Conservation (phyloP, 306 rosid species). For the Medicago truncatula region DNA sequence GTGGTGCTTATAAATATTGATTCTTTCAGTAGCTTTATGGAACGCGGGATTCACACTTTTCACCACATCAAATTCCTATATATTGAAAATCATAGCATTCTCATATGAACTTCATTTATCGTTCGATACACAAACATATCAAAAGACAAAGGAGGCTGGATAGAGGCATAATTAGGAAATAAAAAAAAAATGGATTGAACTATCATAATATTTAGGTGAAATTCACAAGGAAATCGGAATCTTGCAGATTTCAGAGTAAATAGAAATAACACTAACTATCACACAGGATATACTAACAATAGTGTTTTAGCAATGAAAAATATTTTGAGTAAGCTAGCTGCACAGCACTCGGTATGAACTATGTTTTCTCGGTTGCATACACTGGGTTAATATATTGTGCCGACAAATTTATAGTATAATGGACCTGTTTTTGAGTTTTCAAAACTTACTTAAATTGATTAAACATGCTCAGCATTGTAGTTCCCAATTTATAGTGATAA, state of each 20-base stretch:
- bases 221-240: not conserved
- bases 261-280: no score
- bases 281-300: no score
- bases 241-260: not conserved
- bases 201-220: no score
- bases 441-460: not conserved
- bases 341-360: no score
- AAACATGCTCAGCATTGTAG: not conserved
- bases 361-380: not conserved
- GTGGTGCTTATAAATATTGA: slow-evolving; percentile 80
- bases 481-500: not conserved
- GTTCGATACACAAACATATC: not conserved
- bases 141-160: not conserved
- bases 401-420: not conserved
- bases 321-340: no score
- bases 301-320: no score
- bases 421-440: not conserved
- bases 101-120: not conserved
- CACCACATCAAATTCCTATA: slow-evolving; percentile 77
- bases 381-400: not conserved
- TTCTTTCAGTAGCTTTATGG: slow-evolving; percentile 72
- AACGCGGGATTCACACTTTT: slow-evolving; percentile 61
- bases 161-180: no score
- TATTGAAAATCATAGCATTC: slow-evolving; percentile 23
- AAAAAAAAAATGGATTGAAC: not conserved